Percentiles rank a stretch among this genome's conserved stretches.
These are phyloP conservation scores for Erythrobasidium hasegawianum DNA, from an alignment of 1,284 basidiomycete species.

Conservation along the genomic window DNA sequence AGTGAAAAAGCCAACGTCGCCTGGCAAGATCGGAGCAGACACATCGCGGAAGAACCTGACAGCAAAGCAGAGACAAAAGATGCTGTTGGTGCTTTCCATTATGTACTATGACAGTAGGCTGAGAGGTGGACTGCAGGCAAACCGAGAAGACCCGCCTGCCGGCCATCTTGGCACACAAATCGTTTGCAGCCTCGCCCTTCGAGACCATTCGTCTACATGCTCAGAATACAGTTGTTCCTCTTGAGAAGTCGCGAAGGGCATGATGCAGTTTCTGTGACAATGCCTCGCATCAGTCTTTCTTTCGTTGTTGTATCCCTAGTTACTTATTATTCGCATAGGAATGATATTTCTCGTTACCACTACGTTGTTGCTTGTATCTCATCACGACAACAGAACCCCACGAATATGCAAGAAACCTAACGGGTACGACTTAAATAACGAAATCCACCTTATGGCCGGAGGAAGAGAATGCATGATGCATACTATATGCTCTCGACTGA, in stretches of 20 bases:
- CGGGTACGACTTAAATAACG: no score
- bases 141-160: constrained; percentile 66
- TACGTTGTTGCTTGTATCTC: no score
- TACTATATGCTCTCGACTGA: no score
- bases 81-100: constrained; percentile 59
- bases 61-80: constrained; percentile 63
- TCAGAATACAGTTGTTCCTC: constrained; percentile 63
- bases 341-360: no score
- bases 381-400: no score
- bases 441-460: no score
- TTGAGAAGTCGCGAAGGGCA: constrained; percentile 35
- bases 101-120: neutral
- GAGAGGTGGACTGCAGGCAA: constrained; percentile 53
- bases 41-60: constrained; percentile 59
- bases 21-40: constrained; percentile 66
- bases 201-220: constrained; percentile 72
- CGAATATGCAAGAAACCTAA: no score
- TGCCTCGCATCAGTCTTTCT: no score
- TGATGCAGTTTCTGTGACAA: no score
- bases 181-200: constrained; percentile 68
- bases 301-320: no score
- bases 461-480: no score
- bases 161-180: constrained; percentile 63
- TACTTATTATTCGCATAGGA: no score
- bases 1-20: constrained; percentile 43